Base-by-base conservation (phyloP, 768 basidiomycete genomes). In the Galerina marginata region DNA sequence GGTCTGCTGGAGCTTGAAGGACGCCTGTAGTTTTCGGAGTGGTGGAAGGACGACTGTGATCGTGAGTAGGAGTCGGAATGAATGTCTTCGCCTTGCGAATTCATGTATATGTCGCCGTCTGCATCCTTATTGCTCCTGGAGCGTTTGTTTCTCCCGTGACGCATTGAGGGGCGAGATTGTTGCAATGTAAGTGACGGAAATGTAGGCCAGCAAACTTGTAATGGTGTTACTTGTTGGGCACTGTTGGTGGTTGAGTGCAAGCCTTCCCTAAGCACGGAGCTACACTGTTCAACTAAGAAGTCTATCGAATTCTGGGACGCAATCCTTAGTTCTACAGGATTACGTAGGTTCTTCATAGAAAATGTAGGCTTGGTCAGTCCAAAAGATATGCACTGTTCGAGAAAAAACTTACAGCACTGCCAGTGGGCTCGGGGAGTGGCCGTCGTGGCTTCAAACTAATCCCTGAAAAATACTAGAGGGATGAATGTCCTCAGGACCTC, bases 31-130 rank as follows among this genome's bases (percentile, higher is more conserved):
- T 71, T 77, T 66, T 87, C 83, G 46, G 81, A 75, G 63, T 77
- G 81, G 65, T 78, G 80, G 65, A 77, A 76, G 66, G 77, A 74
- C 65, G 79, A 79, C 64, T 77, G 79, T 59, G 77, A 72, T 71
- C 81, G 82, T 64, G 85, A 72, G 72, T 85, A 87, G 58, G 79
- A 71, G 61, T 87, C 83, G 67, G 81, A 71, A 74, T 77, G 79
- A 58, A 76, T 68, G 64, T 87, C 85, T 61, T 86, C 85, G 64
- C 67, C 71, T 72, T 80, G 83, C 69, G 80, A 74, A 72, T 77
- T 79, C 65, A 73, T 75, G 71, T 78, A 81, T 61, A 75, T 73
- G 66, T 86, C 83, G 65, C 82, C 79, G 66, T 82, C 81, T 62
- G 73, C 74, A 63, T 76, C 81, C 69, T 81, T 84, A 73, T 79